phyloP scores from a whole-genome alignment of 139 green algal species.

The Diplosphaera chodatii region DNA sequence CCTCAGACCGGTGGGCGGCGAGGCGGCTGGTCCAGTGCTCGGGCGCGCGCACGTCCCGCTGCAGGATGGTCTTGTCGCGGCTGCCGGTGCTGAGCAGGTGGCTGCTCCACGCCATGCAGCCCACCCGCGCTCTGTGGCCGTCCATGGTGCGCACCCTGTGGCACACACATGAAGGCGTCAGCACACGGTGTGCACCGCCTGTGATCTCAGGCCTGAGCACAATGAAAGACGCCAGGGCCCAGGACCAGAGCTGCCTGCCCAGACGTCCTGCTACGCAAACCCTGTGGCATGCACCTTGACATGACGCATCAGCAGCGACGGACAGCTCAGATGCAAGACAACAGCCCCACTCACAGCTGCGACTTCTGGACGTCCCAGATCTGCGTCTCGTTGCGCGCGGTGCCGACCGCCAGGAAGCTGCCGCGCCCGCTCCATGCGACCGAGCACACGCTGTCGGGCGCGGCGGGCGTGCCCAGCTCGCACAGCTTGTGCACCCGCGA shows the following conservation, averaged over 20 bases:
- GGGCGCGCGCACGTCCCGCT: slow-evolving; percentile 78
- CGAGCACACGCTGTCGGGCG: slow-evolving; percentile 66
- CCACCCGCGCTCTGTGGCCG: slow-evolving; percentile 73
- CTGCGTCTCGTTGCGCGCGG: slow-evolving; percentile 72
- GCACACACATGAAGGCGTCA: no score
- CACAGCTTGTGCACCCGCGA: slow-evolving; percentile 90
- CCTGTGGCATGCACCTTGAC: no score
- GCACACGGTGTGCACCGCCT: no score
- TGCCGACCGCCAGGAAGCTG: slow-evolving; percentile 85
- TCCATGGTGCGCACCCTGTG: slow-evolving; percentile 65
- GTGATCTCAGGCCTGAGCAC: no score
- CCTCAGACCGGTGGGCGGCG: slow-evolving; percentile 78
- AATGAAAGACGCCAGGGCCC: no score
- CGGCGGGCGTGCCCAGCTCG: slow-evolving; percentile 52
- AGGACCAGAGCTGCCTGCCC: no score
- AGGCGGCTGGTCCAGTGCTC: slow-evolving; percentile 41
- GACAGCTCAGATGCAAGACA: neutral
- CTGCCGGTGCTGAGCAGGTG: slow-evolving; percentile 79
- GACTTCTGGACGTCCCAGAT: slow-evolving; percentile 74
- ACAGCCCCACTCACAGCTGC: slow-evolving; percentile 27
- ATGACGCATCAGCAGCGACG: no score
- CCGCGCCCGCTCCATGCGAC: slow-evolving; percentile 85
- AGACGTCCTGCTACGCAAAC: no score
- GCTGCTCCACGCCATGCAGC: slow-evolving; percentile 80
- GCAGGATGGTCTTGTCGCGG: slow-evolving; percentile 83